phyloP scores from a whole-genome alignment of 2,329 filamentous ascomycete species.

The Beauveria rudraprayagi region DNA sequence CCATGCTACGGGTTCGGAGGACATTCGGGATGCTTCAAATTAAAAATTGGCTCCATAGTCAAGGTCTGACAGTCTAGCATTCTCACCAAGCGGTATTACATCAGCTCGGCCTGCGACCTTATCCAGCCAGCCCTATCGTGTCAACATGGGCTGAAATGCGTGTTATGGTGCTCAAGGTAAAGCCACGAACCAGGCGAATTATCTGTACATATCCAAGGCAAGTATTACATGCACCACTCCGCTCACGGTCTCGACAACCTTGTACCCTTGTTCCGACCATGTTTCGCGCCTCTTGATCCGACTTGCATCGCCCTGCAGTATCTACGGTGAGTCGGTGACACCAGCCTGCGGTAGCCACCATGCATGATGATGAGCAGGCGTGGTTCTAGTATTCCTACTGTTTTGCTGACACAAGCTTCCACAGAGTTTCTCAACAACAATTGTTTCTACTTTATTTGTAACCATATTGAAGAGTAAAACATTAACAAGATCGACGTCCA shows the following conservation, averaged over 20 bases:
- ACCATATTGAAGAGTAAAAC: background rate
- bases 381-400: background rate
- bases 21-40: background rate
- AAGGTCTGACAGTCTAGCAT: background rate
- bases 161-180: background rate
- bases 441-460: background rate
- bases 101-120: conserved; percentile 7
- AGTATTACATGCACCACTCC: background rate
- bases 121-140: background rate
- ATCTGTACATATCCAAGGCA: background rate
- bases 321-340: background rate
- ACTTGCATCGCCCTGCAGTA: conserved; percentile 1
- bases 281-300: conserved; percentile 3
- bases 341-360: background rate
- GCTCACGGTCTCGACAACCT: background rate
- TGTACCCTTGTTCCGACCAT: background rate
- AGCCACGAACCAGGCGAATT: background rate
- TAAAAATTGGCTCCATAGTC: background rate
- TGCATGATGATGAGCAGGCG: conserved; percentile 1
- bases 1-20: background rate
- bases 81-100: conserved; percentile 8
- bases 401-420: background rate
- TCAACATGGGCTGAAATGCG: background rate
- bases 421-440: background rate
- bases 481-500: background rate